Evolutionary conservation across 208 protist genomes (phyloP).

Genomic region (Ichthyophonus hoferi): DNA sequence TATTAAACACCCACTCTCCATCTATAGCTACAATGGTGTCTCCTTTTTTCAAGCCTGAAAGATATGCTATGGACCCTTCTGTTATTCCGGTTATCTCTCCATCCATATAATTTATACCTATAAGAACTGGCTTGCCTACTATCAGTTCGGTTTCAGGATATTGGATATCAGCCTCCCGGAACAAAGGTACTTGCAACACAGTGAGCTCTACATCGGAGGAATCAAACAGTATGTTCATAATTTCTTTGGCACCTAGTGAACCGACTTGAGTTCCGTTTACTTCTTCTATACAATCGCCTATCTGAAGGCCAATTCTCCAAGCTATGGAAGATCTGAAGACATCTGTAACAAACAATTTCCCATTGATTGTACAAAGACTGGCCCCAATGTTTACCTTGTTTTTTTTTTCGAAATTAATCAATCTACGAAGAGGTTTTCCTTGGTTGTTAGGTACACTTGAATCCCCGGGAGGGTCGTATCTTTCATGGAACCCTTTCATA

Average conservation of each 20-base stretch:
- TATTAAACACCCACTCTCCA: neutral
- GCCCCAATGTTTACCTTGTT: neutral
- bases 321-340: neutral
- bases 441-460: no score
- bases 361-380: neutral
- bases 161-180: neutral
- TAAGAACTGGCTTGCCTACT: neutral
- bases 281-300: neutral
- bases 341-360: neutral
- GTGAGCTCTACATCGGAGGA: neutral
- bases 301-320: neutral
- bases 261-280: neutral
- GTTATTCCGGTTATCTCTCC: neutral
- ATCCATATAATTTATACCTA: neutral
- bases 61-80: neutral
- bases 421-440: neutral
- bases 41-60: neutral
- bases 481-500: no score
- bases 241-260: neutral
- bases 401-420: neutral
- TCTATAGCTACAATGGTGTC: neutral
- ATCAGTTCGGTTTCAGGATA: no score
- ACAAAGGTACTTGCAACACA: neutral
- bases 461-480: no score
- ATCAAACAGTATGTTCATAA: neutral